These are phyloP conservation scores for Paramecium sexaurelia DNA, from an alignment of 73 alveolate genomes.

Conservation along the genomic window DNA sequence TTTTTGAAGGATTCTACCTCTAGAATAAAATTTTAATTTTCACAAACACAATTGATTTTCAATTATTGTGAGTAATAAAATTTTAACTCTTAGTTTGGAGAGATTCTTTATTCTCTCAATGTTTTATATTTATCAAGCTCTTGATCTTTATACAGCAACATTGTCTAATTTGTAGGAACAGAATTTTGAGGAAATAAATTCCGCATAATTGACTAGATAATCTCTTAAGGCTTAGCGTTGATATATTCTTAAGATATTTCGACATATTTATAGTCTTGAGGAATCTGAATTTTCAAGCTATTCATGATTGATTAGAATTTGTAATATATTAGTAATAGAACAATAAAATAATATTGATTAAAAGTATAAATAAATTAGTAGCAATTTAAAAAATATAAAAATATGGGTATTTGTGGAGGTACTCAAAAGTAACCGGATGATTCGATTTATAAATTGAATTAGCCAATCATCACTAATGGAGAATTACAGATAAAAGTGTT, in stretches of 20 bases:
- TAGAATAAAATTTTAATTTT: not conserved
- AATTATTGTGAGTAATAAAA: not conserved
- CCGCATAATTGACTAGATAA: not conserved
- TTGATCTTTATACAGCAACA: not conserved
- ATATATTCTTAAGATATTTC: too few relatives aligned
- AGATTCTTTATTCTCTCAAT: not conserved
- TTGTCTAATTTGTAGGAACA: not conserved
- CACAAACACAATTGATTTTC: not conserved
- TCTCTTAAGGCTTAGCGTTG: not conserved
- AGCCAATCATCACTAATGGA: not conserved
- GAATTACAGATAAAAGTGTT: not conserved
- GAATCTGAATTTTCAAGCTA: not conserved
- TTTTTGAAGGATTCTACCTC: not conserved
- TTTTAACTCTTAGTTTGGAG: not conserved
- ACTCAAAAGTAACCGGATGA: not conserved
- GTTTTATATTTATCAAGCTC: not conserved
- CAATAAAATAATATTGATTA: not conserved
- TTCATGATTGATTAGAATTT: not conserved
- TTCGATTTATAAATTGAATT: not conserved
- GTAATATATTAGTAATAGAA: not conserved
- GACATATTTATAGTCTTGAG: too few relatives aligned
- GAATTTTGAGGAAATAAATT: not conserved
- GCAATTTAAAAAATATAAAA: not conserved
- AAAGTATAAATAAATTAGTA: not conserved
- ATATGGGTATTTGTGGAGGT: constrained; percentile 21